Base-by-base conservation (phyloP, 495 filamentous ascomycete species). In the Parathielavia appendiculata region DNA sequence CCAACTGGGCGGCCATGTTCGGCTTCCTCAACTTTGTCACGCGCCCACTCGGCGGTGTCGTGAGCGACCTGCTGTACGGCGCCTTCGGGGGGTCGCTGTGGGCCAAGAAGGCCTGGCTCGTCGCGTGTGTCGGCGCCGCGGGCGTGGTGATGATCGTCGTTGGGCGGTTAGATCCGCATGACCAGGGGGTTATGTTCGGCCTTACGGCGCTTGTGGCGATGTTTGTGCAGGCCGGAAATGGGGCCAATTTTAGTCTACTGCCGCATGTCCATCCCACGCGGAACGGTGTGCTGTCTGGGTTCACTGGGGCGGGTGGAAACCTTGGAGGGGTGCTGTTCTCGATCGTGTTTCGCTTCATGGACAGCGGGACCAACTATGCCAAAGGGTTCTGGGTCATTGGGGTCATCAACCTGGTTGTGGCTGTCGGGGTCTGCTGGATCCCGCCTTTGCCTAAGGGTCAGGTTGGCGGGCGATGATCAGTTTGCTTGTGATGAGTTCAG, bases 1-100 rank as follows among this genome's bases (percentile, higher is more conserved):
- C 89, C 3, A 80, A 82, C 62, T 95, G 87, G 86, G 88, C 90
- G 0, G 89, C 91, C 56, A 93, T 95, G 86, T 96, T 95, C 66
- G 91, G 91, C 12, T 85, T 96, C 51, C 75, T 96, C 35, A 96
- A 96, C 71, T 73, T 92, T 32, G 70, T 87, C 55, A 87, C 81
- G 54, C 82, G 91, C 1, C 91, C 91, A 0, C 64, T 82, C 0
- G 91, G 91, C 44, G 91, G 91, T 1, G 77, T 89, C 12, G 58
- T 90, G 13, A 78, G 82, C 1, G 91, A 96, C 61, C 23, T 86
- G 17, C 65, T 91, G 2, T 95, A 92, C 75, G 82, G 80, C 1
- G 77, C 80, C 4, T 61, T 63, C 53, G 83, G 65, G 12, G 22
- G 0, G 16, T 22, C n/a, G 26, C 73, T 92, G 19, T 89, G 87